phyloP scores from a whole-genome alignment of 139 green algal species.

The Tetradesmus obliquus region DNA sequence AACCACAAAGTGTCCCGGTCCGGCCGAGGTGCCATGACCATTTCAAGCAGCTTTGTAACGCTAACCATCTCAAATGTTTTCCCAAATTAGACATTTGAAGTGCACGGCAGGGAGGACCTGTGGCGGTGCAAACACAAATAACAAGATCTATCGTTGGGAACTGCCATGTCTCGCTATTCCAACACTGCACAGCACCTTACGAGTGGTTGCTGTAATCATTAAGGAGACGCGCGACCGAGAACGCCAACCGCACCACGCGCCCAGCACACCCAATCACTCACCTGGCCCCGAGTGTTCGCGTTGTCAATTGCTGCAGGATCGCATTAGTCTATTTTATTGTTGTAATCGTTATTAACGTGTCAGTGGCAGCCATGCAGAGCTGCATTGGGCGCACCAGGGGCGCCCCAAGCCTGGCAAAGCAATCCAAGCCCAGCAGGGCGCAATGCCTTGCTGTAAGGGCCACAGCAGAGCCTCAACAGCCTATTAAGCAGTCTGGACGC shows the following conservation, averaged over 20 bases:
- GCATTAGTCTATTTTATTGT: neutral
- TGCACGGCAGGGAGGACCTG: neutral
- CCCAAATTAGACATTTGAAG: no score
- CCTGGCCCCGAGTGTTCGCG: neutral
- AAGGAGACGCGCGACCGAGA: neutral
- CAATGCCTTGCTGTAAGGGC: slow-evolving; percentile 11
- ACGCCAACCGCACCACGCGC: neutral
- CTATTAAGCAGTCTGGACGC: neutral
- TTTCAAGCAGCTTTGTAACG: no score
- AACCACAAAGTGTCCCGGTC: no score
- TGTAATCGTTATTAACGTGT: neutral
- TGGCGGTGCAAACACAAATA: neutral
- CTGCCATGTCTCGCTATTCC: no score
- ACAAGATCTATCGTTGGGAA: neutral
- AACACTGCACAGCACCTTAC: no score
- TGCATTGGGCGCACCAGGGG: neutral
- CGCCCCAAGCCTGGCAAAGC: neutral
- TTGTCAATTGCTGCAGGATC: neutral
- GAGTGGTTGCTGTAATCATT: no score
- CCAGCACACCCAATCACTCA: neutral
- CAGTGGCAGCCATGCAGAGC: neutral
- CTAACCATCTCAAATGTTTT: no score
- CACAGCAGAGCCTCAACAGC: neutral
- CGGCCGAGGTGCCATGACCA: no score
- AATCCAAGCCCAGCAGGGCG: neutral